A percentile compares a stretch with the other conserved stretches of the same genome.
Evolutionary conservation across 2,329 filamentous ascomycete species (phyloP).

Genomic region (Penicillium sumatraense): DNA sequence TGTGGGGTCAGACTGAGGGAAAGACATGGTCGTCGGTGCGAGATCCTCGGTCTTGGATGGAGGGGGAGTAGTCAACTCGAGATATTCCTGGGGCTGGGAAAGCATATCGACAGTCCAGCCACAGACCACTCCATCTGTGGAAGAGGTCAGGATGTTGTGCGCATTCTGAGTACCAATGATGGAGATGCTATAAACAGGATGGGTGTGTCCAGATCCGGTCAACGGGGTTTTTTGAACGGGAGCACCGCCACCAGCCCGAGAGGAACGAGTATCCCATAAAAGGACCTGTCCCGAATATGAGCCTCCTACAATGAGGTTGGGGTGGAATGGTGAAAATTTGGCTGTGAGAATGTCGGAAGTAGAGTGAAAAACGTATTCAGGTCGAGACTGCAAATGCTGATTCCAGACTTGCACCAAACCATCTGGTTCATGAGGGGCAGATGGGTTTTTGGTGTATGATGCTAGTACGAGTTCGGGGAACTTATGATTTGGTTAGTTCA

Average conservation of each 20-base stretch:
- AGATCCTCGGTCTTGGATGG: conserved; percentile 93
- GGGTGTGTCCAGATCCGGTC: conserved; percentile 92
- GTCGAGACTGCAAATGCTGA: conserved; percentile 87
- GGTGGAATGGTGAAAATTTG: conserved; percentile 98
- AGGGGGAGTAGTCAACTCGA: conserved; percentile 83
- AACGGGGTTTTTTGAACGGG: conserved; percentile 96
- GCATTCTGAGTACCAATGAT: conserved; percentile 98
- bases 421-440: conserved; percentile 90
- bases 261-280: conserved; percentile 93
- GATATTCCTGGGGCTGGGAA: conserved; percentile 90
- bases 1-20: conserved; percentile 92
- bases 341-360: conserved; percentile 94
- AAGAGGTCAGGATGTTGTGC: conserved; percentile 97
- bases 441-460: conserved; percentile 96
- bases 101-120: conserved; percentile 99
- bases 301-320: conserved; percentile 92
- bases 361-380: conserved; percentile 95
- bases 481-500: conserved; percentile 40
- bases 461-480: conserved; percentile 91
- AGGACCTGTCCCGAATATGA: conserved; percentile 96
- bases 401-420: conserved; percentile 98
- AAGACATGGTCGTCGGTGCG: conserved; percentile 90
- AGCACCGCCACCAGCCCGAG: conserved; percentile 66
- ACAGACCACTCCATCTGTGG: conserved; percentile 94
- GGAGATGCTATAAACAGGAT: conserved; percentile 92